Conservation (phyloP, 106 monocot genomes). For the Vanilla planifolia region DNA sequence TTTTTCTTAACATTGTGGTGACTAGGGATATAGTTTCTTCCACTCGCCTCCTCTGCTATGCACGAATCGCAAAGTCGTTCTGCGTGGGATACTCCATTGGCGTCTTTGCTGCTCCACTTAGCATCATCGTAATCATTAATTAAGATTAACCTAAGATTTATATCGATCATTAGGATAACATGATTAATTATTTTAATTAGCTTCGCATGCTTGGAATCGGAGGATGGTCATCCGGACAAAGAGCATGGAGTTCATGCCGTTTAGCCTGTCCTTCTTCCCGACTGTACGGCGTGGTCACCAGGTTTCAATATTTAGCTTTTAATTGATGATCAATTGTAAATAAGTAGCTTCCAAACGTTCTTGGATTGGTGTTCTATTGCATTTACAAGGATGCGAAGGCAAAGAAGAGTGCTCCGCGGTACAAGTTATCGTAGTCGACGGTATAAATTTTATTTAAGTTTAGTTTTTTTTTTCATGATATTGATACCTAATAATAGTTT, state of each 20-base stretch:
- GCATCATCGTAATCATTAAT: slow-evolving; percentile 42
- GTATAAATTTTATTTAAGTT: no score
- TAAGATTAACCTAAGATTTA: no score
- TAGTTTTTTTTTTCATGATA: no score
- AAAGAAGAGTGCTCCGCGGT: no score
- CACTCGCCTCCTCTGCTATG: slow-evolving; percentile 28
- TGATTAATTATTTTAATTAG: not conserved
- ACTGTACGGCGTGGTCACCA: no score
- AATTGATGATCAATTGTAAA: not conserved
- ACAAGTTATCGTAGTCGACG: no score
- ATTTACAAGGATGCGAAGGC: slow-evolving; percentile 3
- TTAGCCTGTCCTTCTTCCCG: slow-evolving; percentile 27
- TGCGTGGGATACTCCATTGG: slow-evolving; percentile 37
- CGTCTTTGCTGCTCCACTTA: slow-evolving; percentile 62
- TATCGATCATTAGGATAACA: no score
- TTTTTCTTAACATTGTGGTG: slow-evolving; percentile 29
- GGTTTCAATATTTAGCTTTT: no score
- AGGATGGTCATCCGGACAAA: slow-evolving; percentile 52
- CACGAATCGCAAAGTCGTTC: slow-evolving; percentile 14
- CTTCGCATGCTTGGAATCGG: slow-evolving; percentile 7
- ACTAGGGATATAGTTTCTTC: slow-evolving; percentile 33
- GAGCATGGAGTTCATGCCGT: slow-evolving; percentile 73
- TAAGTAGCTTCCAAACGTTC: slow-evolving; percentile 12
- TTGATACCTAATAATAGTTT: no score
- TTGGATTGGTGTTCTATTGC: slow-evolving; percentile 13